phyloP scores from a whole-genome alignment of 2,329 filamentous ascomycete genomes.

The Penicillium griseofulvum region DNA sequence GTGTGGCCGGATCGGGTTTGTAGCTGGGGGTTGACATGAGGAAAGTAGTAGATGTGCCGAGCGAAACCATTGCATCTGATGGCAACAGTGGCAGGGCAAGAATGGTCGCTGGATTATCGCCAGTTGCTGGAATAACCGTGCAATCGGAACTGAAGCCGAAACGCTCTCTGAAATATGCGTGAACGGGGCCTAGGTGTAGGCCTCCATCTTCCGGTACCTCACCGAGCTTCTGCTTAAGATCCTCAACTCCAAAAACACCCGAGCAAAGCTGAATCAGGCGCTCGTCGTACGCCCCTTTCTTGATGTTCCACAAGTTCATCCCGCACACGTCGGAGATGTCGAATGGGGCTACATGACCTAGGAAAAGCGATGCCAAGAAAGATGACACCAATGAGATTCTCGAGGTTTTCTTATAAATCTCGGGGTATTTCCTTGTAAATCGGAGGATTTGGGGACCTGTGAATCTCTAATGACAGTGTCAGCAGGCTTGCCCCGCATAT shows the following conservation, averaged over 20 bases:
- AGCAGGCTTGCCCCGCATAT: conserved; percentile 1
- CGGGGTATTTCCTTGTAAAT: conserved; percentile 74
- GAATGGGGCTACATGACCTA: conserved; percentile 80
- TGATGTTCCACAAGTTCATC: conserved; percentile 95
- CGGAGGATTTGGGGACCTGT: conserved; percentile 96
- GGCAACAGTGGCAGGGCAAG: conserved; percentile 82
- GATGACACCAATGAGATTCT: conserved; percentile 94
- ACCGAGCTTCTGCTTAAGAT: conserved; percentile 75
- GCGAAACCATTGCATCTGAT: conserved; percentile 87
- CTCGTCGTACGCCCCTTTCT: conserved; percentile 69
- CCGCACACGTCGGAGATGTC: conserved; percentile 94
- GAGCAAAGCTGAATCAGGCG: conserved; percentile 72
- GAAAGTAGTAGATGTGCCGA: conserved; percentile 95
- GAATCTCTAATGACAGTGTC: conserved; percentile 65
- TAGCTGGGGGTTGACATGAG: conserved; percentile 95
- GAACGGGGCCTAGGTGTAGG: conserved; percentile 70
- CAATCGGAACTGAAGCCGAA: conserved; percentile 77
- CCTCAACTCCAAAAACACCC: conserved; percentile 60
- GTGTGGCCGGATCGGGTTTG: conserved; percentile 83
- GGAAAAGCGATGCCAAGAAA: conserved; percentile 85
- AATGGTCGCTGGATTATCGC: conserved; percentile 95
- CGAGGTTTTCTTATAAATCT: conserved; percentile 74
- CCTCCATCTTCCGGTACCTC: conserved; percentile 77
- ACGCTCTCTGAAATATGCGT: conserved; percentile 71
- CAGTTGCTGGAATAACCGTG: conserved; percentile 80